Conservation (phyloP, 202 grass and related monocot species). For the Panicum virgatum region DNA sequence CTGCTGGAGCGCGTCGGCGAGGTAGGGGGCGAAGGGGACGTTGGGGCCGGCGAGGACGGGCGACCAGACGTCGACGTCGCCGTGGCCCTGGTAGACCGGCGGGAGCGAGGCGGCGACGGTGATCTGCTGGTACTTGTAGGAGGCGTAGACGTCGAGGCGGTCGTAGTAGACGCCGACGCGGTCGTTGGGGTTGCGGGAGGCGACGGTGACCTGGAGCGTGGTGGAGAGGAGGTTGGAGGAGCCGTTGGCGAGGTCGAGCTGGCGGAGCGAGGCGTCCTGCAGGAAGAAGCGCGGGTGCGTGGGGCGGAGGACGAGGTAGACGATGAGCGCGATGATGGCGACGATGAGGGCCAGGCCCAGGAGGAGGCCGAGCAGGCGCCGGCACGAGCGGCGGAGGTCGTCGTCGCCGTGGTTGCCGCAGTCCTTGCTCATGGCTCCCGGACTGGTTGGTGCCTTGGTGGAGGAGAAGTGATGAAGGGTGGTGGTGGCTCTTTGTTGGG, state of each 20-base stretch:
- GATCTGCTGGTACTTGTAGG: slow-evolving; percentile 85
- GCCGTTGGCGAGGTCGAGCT: slow-evolving; percentile 54
- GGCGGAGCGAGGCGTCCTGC: slow-evolving; percentile 49
- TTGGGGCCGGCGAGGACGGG: slow-evolving; percentile 48
- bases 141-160: slow-evolving; percentile 65
- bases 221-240: slow-evolving; percentile 43
- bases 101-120: slow-evolving; percentile 54
- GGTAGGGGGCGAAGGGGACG: slow-evolving; percentile 71
- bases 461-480: no score
- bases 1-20: slow-evolving; percentile 44
- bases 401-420: slow-evolving; percentile 58
- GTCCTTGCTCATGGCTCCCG: slow-evolving; percentile 51
- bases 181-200: slow-evolving; percentile 81
- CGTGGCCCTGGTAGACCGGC: slow-evolving; percentile 60
- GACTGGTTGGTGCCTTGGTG: no score
- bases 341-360: slow-evolving; percentile 36
- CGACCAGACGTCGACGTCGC: slow-evolving; percentile 72
- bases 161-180: slow-evolving; percentile 78
- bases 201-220: slow-evolving; percentile 66
- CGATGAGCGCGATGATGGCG: slow-evolving; percentile 53
- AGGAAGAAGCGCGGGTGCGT: slow-evolving; percentile 76
- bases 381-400: slow-evolving; percentile 18
- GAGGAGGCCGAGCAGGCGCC: slow-evolving; percentile 8
- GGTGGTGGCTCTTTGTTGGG: no score
- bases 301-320: slow-evolving; percentile 74